Conservation (phyloP, 2,329 filamentous ascomycete species). For the Fusarium neocosmosporiellum region DNA sequence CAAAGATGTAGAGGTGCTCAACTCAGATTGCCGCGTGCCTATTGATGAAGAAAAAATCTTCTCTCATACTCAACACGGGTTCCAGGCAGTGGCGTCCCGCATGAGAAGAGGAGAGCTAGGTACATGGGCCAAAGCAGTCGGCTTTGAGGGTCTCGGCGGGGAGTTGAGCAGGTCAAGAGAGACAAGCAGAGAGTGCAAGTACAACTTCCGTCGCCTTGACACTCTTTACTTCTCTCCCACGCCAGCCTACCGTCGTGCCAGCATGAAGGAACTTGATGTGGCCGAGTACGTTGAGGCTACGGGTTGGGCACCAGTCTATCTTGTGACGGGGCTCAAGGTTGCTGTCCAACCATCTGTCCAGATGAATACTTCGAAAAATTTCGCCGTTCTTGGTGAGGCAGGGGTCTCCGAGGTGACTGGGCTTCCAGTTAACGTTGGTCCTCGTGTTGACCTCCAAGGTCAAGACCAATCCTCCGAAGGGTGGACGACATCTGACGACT, state of each 20-base stretch:
- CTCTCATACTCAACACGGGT: not conserved
- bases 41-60: not conserved
- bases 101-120: not conserved
- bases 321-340: not conserved
- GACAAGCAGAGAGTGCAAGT: not conserved
- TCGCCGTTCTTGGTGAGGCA: not conserved
- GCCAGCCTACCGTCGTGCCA: not conserved
- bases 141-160: not conserved
- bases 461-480: not conserved
- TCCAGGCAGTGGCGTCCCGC: not conserved
- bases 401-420: not conserved
- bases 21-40: not conserved
- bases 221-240: not conserved
- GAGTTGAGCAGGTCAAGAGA: not conserved
- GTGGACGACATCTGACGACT: not conserved
- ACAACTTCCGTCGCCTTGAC: not conserved
- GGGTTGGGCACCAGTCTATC: not conserved
- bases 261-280: not conserved
- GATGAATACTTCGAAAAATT: not conserved
- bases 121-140: not conserved
- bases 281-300: not conserved
- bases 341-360: not conserved
- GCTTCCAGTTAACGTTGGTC: not conserved
- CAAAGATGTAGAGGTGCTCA: accelerated
- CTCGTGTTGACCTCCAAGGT: not conserved